Conservation (phyloP, 2,329 filamentous ascomycete genomes). For the Cladosporium sp. region DNA sequence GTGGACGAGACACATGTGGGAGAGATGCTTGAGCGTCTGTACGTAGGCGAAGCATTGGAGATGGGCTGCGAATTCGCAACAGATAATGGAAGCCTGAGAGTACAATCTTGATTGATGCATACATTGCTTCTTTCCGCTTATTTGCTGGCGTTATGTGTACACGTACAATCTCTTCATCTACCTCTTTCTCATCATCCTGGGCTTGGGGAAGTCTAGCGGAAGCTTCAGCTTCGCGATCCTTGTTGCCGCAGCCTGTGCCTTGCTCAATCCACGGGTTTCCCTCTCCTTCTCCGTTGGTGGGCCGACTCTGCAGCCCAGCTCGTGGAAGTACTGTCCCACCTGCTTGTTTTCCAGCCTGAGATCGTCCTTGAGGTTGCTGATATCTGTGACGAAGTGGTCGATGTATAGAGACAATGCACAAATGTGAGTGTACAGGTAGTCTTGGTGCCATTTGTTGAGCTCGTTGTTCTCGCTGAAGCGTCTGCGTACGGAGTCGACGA, state of each 20-base stretch:
- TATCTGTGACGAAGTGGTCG: conserved; percentile 73
- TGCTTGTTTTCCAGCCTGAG: conserved; percentile 70
- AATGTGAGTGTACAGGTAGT: conserved; percentile 73
- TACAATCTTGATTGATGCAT: not conserved
- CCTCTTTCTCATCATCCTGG: conserved; percentile 35
- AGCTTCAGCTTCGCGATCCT: conserved; percentile 71
- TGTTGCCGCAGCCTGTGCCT: conserved; percentile 61
- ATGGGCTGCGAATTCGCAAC: not conserved
- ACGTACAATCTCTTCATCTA: conserved; percentile 3
- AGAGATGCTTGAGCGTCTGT: conserved; percentile 22
- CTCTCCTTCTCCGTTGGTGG: conserved; percentile 50
- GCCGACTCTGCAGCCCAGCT: conserved; percentile 69
- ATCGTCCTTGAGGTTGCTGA: conserved; percentile 69
- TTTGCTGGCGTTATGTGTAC: conserved; percentile 9
- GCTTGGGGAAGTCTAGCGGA: conserved; percentile 80
- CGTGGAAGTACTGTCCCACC: conserved; percentile 70
- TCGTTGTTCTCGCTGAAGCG: conserved; percentile 65
- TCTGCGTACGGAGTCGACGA: conserved; percentile 67
- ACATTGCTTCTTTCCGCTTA: not conserved
- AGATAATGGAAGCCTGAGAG: not conserved
- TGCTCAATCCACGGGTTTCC: conserved; percentile 57
- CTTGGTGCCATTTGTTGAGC: conserved; percentile 71
- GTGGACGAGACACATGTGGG: conserved; percentile 23
- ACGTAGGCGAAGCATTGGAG: not conserved
- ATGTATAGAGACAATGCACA: conserved; percentile 71